Conservation (phyloP, 306 rosid genomes). For the Alnus glutinosa region DNA sequence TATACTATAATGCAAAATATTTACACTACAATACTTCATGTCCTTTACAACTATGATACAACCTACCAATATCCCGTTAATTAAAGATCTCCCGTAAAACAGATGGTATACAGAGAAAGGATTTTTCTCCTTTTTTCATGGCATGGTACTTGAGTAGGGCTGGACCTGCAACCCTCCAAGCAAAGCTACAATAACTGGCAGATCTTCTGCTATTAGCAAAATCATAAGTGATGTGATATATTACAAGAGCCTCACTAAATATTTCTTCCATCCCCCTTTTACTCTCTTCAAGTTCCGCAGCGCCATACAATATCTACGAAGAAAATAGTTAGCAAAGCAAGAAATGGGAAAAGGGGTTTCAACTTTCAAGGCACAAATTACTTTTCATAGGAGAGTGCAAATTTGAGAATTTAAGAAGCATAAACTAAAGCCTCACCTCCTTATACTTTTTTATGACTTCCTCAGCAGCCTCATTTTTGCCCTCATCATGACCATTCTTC, state of each 20-base stretch:
- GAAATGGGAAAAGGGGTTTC: constrained; percentile 1
- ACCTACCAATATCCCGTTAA: neutral
- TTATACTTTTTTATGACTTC: constrained; percentile 42
- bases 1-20: neutral
- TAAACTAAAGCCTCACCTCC: constrained; percentile 33
- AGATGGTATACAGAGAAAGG: constrained; percentile 27
- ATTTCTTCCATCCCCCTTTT: constrained; percentile 41
- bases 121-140: constrained; percentile 29
- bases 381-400: neutral
- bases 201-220: constrained; percentile 8
- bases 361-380: neutral
- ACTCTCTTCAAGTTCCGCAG: constrained; percentile 43
- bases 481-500: neutral
- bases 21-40: neutral
- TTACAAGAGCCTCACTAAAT: constrained; percentile 53
- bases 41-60: neutral
- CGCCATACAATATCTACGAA: constrained; percentile 50
- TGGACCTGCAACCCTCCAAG: constrained; percentile 70
- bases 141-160: constrained; percentile 37
- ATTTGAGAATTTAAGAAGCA: neutral
- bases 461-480: constrained; percentile 38
- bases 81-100: constrained; percentile 53
- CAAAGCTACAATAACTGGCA: constrained; percentile 40
- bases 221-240: constrained; percentile 54
- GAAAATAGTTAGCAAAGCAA: constrained; percentile 10